phyloP scores from a whole-genome alignment of 2,329 filamentous ascomycete species.

The Penicillium frequentans region DNA sequence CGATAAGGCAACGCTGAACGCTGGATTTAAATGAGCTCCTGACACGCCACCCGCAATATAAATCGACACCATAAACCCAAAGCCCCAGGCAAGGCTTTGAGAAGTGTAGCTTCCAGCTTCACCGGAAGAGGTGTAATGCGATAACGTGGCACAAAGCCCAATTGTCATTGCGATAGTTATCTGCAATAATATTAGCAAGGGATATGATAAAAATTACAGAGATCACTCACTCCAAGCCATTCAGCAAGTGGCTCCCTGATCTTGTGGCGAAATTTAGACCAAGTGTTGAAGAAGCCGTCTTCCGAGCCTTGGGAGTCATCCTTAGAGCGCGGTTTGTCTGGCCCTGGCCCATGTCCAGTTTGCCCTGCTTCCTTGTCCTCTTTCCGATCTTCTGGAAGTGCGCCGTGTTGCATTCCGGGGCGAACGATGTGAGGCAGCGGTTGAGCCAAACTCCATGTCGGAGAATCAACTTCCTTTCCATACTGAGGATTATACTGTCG shows the following conservation, averaged over 20 bases:
- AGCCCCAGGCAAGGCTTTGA: slow-evolving; percentile 26
- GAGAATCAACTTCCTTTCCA: slow-evolving; percentile 46
- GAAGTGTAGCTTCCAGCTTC: slow-evolving; percentile 26
- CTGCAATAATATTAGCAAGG: slow-evolving; percentile 8
- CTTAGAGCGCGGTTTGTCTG: not conserved
- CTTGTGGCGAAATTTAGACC: slow-evolving; percentile 26
- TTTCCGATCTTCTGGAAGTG: slow-evolving; percentile 13
- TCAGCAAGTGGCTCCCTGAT: slow-evolving; percentile 32
- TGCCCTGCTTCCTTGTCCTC: slow-evolving; percentile 7
- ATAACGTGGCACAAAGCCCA: slow-evolving; percentile 28
- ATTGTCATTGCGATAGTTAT: slow-evolving; percentile 31
- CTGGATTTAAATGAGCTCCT: too few relatives aligned
- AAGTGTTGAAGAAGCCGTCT: slow-evolving; percentile 26
- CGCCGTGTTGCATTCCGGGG: slow-evolving; percentile 44
- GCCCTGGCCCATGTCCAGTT: not conserved
- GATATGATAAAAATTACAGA: not conserved
- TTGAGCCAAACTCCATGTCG: slow-evolving; percentile 53
- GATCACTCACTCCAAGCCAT: slow-evolving; percentile 24
- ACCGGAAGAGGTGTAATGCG: slow-evolving; percentile 18
- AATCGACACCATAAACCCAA: slow-evolving; percentile 34
- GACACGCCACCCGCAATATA: too few relatives aligned
- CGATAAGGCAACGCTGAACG: slow-evolving; percentile 40
- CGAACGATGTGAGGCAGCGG: slow-evolving; percentile 53
- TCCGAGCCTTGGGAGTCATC: not conserved
- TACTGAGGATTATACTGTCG: slow-evolving; percentile 50